These are phyloP conservation scores for Colletotrichum higginsianum DNA, from an alignment of 2,329 filamentous ascomycete species.

Conservation along the genomic window DNA sequence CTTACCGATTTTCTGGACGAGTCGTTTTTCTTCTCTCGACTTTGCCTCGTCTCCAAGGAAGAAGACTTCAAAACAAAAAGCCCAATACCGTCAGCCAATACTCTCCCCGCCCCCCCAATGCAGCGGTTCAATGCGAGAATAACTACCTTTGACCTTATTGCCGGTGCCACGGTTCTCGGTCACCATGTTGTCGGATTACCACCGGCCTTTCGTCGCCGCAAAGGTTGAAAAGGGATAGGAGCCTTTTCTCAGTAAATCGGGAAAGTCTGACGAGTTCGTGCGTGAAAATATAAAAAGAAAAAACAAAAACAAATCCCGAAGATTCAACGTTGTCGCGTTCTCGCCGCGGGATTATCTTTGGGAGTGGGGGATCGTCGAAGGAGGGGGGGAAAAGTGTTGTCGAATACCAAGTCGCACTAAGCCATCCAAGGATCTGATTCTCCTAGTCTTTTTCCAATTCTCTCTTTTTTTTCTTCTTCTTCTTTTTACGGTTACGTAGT, in stretches of 20 bases:
- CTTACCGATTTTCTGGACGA: constrained; percentile 50
- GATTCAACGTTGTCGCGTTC: not conserved
- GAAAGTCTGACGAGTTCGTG: not conserved
- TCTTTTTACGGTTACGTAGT: not conserved
- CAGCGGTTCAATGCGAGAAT: not conserved
- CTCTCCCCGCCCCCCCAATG: accelerated
- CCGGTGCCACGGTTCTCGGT: constrained; percentile 5
- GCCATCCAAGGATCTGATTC: not conserved
- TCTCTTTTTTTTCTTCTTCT: too few species aligned
- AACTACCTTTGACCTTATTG: constrained; percentile 27
- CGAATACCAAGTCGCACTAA: not conserved
- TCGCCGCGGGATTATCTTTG: not conserved
- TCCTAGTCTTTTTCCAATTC: too few species aligned
- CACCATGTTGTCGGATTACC: constrained; percentile 6
- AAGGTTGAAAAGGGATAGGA: not conserved
- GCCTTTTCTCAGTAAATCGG: not conserved
- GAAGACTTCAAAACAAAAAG: constrained; percentile 19
- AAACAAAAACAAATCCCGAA: not conserved
- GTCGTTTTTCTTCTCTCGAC: constrained; percentile 47
- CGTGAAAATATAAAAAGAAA: too few species aligned
- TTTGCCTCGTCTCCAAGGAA: constrained; percentile 41
- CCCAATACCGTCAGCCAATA: not conserved
- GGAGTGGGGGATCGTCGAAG: too few species aligned
- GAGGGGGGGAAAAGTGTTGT: not conserved
- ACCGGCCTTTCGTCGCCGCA: not conserved